Percentiles rank a stretch among this genome's conserved stretches.
These are phyloP conservation scores for Paraconiothyrium brasiliense DNA, from an alignment of 2,329 filamentous ascomycete genomes.

Conservation along the genomic window DNA sequence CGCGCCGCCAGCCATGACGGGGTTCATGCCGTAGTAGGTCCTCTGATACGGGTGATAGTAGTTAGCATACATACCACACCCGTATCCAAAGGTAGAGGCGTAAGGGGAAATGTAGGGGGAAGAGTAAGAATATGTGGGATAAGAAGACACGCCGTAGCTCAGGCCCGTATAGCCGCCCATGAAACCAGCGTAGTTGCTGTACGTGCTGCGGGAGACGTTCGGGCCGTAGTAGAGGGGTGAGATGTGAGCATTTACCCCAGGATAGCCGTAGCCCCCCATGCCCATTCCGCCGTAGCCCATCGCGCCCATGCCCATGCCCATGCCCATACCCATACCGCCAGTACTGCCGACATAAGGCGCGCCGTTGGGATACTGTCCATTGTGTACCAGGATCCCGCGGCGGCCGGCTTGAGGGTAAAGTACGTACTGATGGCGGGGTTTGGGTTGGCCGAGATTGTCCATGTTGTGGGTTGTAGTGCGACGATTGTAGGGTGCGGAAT, in stretches of 20 bases:
- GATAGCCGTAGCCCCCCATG: slow-evolving; percentile 24
- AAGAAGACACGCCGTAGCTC: slow-evolving; percentile 17
- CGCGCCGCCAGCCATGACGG: slow-evolving; percentile 20
- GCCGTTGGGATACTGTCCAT: slow-evolving; percentile 39
- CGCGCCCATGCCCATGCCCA: slow-evolving; percentile 3
- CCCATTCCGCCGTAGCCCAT: slow-evolving; percentile 26
- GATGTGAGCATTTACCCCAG: slow-evolving; percentile 35
- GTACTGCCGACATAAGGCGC: slow-evolving; percentile 21
- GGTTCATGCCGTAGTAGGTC: slow-evolving; percentile 38
- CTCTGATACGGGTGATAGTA: slow-evolving; percentile 45
- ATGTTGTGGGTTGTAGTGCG: slow-evolving; percentile 8
- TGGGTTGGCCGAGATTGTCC: slow-evolving; percentile 35
- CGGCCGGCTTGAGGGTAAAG: slow-evolving; percentile 42
- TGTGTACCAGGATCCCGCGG: slow-evolving; percentile 39
- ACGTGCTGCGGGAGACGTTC: slow-evolving; percentile 21
- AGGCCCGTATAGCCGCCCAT: slow-evolving; percentile 10
- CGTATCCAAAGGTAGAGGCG: slow-evolving; percentile 28
- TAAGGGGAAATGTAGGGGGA: slow-evolving; percentile 26
- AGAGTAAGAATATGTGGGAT: slow-evolving; percentile 19
- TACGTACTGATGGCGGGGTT: slow-evolving; percentile 45
- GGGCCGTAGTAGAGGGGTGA: slow-evolving; percentile 30
- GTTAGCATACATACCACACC: slow-evolving; percentile 49
- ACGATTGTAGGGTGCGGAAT: neutral
- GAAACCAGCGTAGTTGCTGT: slow-evolving; percentile 23
- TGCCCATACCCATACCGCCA: slow-evolving; percentile 14